Conservation (phyloP, 2,329 filamentous ascomycete species). For the Microascus cirrosus region DNA sequence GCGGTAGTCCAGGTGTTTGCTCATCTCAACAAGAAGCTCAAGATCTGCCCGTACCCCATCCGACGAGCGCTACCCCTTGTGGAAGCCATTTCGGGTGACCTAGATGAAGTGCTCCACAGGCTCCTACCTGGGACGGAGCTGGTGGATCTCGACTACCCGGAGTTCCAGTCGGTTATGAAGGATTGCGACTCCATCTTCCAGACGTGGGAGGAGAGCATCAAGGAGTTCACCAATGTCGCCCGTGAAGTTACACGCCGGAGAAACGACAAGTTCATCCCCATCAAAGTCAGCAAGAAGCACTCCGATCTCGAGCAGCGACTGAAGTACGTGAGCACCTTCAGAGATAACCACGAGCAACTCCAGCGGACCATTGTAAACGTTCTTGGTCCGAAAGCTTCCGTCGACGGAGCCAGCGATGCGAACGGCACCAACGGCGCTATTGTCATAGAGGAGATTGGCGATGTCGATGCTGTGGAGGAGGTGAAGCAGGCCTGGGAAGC, state of each 20-base stretch:
- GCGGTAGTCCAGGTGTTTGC: conserved; percentile 81
- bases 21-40: conserved; percentile 95
- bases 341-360: conserved; percentile 94
- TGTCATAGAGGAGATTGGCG: conserved; percentile 87
- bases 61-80: conserved; percentile 85
- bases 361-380: conserved; percentile 95
- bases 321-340: conserved; percentile 88
- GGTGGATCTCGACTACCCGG: conserved; percentile 83
- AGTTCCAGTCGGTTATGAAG: conserved; percentile 79
- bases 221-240: conserved; percentile 95
- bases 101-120: conserved; percentile 77
- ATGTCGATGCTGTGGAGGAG: conserved; percentile 94
- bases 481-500: conserved; percentile 91
- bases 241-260: conserved; percentile 87
- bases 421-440: conserved; percentile 45
- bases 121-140: conserved; percentile 77
- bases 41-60: conserved; percentile 92
- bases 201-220: conserved; percentile 90
- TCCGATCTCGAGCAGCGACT: conserved; percentile 81
- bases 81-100: conserved; percentile 87
- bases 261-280: conserved; percentile 97
- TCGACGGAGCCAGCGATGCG: conserved; percentile 40
- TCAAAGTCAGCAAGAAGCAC: conserved; percentile 87
- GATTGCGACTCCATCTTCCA: conserved; percentile 78
- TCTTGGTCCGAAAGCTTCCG: conserved; percentile 63